Base-by-base conservation (phyloP, 192 early-diverging fungal genomes). In the Coemansia sp. region DNA sequence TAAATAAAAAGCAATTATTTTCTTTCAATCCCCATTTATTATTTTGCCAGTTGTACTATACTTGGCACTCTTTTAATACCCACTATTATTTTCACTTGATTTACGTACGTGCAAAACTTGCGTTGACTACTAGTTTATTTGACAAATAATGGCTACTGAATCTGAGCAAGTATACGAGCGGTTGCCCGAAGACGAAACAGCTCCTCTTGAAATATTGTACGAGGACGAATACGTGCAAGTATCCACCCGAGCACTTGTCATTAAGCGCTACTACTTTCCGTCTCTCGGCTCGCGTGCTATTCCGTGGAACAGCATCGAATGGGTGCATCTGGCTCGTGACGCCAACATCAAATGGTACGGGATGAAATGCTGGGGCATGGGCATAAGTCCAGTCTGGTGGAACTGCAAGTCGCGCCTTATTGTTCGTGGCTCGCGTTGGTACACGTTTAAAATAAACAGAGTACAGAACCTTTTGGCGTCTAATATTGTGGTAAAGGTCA, bases 251-350 rank as follows among this genome's bases (percentile, higher is more conserved):
- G 66, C 59, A 19, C 53, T 74, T 19, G 60, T 57, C 22, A 58
- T 69, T 12, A 52, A 53, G 22, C 49, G 58, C 5, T 74, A 69
- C 62, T 65, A 62, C 11, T 68, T 74, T 50, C 72, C 72, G 14
- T 23, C 51, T 1, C 0, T 69, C 5, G 50, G 19, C 10, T 51
- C 43, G 27, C 67, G 45, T 15, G 39, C 29, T 15, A 61, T 74
- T 17, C 41, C 23, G 1, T 69, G 65, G 66, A 62, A 51, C 5
- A 19, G 57, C 1, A 48, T 69, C 2, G 66, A 74, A 50, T 60
- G 60, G 49, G 62, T 69, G 22, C 59, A 52, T 10, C 32, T 52
- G 17, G 72, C 66, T 2, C 37, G 51, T 2, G 66, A 68, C n/a
- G 37, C 62, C 4, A 41, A 60, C 5, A 24, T 74, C 10, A 37